These are phyloP conservation scores for Cenchrus americanus DNA, from an alignment of 176 grass and related monocot genomes.

Conservation along the genomic window DNA sequence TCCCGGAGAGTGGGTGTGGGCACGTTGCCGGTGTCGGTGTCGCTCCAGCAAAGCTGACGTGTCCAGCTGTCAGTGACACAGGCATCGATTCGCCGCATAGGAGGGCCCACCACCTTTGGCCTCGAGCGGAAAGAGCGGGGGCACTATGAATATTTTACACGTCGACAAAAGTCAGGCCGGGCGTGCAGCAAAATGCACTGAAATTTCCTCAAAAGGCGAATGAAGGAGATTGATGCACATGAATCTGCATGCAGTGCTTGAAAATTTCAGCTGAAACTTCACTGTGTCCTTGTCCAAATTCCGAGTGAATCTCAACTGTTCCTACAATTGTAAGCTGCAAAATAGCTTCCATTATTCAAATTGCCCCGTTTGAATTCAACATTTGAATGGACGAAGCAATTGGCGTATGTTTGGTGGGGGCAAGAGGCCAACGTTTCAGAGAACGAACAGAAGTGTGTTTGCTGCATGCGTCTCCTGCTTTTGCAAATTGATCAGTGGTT, in stretches of 20 bases:
- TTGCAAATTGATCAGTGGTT: not conserved
- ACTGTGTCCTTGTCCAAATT: not conserved
- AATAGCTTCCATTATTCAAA: too few relatives aligned
- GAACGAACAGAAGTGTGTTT: too few relatives aligned
- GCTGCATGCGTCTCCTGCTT: not conserved
- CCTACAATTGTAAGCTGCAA: too few relatives aligned
- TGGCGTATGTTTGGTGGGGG: too few relatives aligned
- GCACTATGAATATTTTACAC: conserved; percentile 18
- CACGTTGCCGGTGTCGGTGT: conserved; percentile 36
- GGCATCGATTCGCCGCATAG: conserved; percentile 49
- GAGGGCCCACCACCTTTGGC: not conserved
- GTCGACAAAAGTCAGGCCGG: not conserved
- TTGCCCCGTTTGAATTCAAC: too few relatives aligned
- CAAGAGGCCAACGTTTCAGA: too few relatives aligned
- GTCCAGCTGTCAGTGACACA: conserved; percentile 27
- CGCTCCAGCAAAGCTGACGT: not conserved
- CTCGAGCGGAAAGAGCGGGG: not conserved
- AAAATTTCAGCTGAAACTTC: not conserved
- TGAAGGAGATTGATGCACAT: too few relatives aligned
- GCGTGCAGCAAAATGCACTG: not conserved
- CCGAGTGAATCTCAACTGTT: not conserved
- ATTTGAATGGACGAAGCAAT: too few relatives aligned
- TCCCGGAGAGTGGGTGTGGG: conserved; percentile 6
- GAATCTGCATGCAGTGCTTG: not conserved
- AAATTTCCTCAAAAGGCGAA: not conserved